These are phyloP conservation scores for Gaertneriomyces sp. DNA, from an alignment of 192 early-diverging fungal species.

Conservation along the genomic window DNA sequence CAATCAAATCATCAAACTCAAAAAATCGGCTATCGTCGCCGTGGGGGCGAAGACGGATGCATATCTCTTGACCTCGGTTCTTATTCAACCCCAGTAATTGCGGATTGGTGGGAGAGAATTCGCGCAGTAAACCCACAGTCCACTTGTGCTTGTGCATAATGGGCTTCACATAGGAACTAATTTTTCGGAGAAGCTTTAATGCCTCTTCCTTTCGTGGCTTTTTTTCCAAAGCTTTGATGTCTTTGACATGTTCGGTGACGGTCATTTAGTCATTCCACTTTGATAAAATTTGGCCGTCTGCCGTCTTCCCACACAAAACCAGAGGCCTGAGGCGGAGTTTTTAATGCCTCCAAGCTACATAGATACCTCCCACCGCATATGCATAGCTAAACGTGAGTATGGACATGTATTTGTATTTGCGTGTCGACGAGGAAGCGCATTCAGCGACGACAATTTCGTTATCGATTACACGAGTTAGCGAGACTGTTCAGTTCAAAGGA, in stretches of 20 bases:
- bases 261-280: not conserved
- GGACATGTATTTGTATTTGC: too few relatives aligned
- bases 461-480: too few relatives aligned
- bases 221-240: not conserved
- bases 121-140: conserved; percentile 51
- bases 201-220: conserved; percentile 18
- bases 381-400: too few relatives aligned
- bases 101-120: conserved; percentile 58
- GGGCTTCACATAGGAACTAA: conserved; percentile 51
- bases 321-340: too few relatives aligned
- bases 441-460: too few relatives aligned
- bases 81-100: conserved; percentile 64
- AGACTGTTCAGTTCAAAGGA: too few relatives aligned
- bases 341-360: too few relatives aligned
- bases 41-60: conserved; percentile 59
- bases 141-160: conserved; percentile 66
- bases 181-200: conserved; percentile 16
- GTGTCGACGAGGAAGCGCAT: too few relatives aligned
- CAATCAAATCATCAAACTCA: conserved; percentile 59
- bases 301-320: too few relatives aligned
- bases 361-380: too few relatives aligned
- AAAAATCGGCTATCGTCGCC: conserved; percentile 53
- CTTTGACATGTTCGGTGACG: not conserved
- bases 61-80: conserved; percentile 64
- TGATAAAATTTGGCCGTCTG: too few relatives aligned